Evolutionary conservation across 169 alveolate species (phyloP).

Genomic region (Cystoisospora suis): DNA sequence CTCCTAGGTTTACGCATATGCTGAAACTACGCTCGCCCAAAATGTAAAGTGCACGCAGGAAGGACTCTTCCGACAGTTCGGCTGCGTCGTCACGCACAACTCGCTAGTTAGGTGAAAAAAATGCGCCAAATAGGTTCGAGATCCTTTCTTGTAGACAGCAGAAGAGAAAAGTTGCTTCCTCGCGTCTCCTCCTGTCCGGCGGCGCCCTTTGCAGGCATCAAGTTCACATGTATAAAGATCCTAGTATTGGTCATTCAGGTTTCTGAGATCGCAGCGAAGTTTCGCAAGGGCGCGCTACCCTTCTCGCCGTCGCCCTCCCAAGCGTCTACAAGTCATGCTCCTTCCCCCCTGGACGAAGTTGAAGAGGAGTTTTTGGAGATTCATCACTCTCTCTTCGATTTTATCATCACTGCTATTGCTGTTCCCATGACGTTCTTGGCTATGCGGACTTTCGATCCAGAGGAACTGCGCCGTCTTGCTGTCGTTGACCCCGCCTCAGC

Average conservation of each 20-base stretch:
- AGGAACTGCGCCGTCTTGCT: background rate
- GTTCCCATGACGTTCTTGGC: constrained; percentile 3
- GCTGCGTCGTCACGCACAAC: too few relatives aligned
- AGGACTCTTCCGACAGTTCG: too few relatives aligned
- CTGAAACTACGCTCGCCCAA: too few relatives aligned
- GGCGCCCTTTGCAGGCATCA: background rate
- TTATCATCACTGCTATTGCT: background rate
- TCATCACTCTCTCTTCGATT: background rate
- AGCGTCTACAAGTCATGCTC: background rate
- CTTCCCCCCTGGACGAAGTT: too few relatives aligned
- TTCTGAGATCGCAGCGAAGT: constrained; percentile 14
- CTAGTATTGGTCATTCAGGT: constrained; percentile 1
- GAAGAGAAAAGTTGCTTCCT: too few relatives aligned
- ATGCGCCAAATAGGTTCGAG: too few relatives aligned
- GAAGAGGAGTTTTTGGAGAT: background rate
- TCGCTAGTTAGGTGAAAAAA: too few relatives aligned
- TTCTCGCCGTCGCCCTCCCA: background rate
- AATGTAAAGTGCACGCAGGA: too few relatives aligned
- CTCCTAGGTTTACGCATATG: too few relatives aligned
- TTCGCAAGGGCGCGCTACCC: background rate
- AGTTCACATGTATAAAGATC: background rate
- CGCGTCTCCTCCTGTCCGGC: too few relatives aligned
- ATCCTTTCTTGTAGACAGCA: too few relatives aligned
- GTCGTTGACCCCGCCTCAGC: too few relatives aligned
- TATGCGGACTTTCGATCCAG: background rate